These are phyloP conservation scores for Podaxis carcinomalis DNA, from an alignment of 768 basidiomycete genomes.

Conservation along the genomic window DNA sequence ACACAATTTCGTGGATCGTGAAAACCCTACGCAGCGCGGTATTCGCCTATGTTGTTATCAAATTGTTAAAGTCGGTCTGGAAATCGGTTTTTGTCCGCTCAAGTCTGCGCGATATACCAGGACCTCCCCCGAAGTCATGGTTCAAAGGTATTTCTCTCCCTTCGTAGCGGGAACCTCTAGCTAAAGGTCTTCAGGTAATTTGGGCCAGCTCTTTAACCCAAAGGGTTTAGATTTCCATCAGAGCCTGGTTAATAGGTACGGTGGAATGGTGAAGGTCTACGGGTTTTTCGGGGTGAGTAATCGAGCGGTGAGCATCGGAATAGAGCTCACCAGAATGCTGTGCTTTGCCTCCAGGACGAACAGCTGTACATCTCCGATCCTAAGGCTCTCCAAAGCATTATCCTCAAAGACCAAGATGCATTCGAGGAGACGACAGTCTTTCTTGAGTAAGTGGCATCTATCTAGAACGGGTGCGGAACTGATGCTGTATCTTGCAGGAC, in stretches of 20 bases:
- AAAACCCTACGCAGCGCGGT: neutral
- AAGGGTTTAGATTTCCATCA: conserved; percentile 41
- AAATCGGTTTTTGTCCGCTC: neutral
- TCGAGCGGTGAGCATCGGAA: neutral
- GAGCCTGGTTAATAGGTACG: conserved; percentile 32
- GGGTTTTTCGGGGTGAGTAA: conserved; percentile 42
- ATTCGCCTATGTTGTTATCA: neutral
- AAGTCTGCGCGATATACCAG: conserved; percentile 25
- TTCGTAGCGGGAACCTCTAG: neutral
- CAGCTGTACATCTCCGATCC: conserved; percentile 49
- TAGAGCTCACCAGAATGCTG: neutral
- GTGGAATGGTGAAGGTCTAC: conserved; percentile 39
- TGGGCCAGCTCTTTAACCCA: conserved; percentile 37
- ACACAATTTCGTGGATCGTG: neutral
- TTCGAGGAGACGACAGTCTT: conserved; percentile 44
- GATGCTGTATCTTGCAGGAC: conserved; percentile 24
- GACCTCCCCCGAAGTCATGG: conserved; percentile 30
- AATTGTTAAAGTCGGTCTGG: neutral
- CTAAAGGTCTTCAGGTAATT: conserved; percentile 27
- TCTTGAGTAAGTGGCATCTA: conserved; percentile 31
- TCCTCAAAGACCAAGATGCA: conserved; percentile 43
- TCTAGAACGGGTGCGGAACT: neutral
- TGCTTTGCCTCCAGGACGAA: conserved; percentile 29
- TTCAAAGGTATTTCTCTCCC: conserved; percentile 22
- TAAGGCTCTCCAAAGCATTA: conserved; percentile 40